Evolutionary conservation across 225 moss, liverwort and hornwort genomes (phyloP), one percentile per base, ranked within the genome.

Genomic region (Neckera pumila): DNA sequence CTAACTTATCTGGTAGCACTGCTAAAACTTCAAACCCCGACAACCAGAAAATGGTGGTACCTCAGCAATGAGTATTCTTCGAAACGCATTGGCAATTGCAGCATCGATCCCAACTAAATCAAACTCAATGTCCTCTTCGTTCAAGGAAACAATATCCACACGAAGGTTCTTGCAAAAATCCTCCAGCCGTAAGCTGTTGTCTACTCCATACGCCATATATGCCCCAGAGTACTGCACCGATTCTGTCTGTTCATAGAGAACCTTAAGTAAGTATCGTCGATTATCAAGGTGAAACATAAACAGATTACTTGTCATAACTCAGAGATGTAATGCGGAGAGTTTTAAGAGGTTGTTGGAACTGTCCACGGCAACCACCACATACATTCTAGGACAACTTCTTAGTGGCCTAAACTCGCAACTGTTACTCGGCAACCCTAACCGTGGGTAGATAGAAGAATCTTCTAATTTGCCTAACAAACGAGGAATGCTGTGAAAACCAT

Each of bases 161-260:
- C 92, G 92, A 66, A 97, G 92, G 71, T 94, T 91, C 89, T 99
- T 97, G 81, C 91, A 85, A 87, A 99, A 99, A 63, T 94, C 94
- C 43, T 93, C 92, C 57, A 97, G 87, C 40, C 94, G 93, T 63
- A 97, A 90, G 89, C 99, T 99, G 90, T 98, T 98, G 90, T 98
- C 97, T 53, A 97, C 95, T 84, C 96, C 96, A 62, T 89, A 95
- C 12, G 94, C 92, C 97, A 97, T 94, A 63, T 96, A 99, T 33
- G 99, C 99, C 87, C 99, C 99, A 56, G 99, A 99, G 85, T 99
- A 99, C 88, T 97, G 97, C 84, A 99, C 90, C n/a, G 99, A 97
- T 89, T 99, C 99, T 86, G 96, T 96, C 99, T 99, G 99, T 85
- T 92, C 80, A 47, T 85, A 45, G 10, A 86, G 27, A 84, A 86